phyloP scores from a whole-genome alignment of 805 yeast genomes.

The Yarrowia porcina region DNA sequence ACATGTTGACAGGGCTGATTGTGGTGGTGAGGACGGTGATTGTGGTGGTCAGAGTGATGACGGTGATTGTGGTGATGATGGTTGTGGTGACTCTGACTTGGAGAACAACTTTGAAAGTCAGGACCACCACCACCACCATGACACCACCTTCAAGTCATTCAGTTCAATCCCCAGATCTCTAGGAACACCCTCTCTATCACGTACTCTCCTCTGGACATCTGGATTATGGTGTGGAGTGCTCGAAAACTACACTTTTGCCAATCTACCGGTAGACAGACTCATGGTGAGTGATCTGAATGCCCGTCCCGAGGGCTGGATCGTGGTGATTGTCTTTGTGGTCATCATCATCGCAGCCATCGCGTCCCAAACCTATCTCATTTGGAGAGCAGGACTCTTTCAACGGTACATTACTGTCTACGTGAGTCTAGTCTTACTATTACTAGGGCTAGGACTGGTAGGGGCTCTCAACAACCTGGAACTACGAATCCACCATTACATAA shows the following conservation, averaged over 20 bases:
- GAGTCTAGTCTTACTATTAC: neutral
- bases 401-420: slow-evolving; percentile 41
- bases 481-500: slow-evolving; percentile 73
- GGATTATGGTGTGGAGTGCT: slow-evolving; percentile 79
- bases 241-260: slow-evolving; percentile 83
- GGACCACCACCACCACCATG: too few relatives aligned
- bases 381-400: slow-evolving; percentile 61
- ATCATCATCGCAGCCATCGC: slow-evolving; percentile 54
- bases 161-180: neutral
- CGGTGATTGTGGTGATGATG: too few relatives aligned
- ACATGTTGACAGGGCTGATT: neutral
- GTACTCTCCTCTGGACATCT: slow-evolving; percentile 66
- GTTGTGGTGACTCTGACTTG: too few relatives aligned
- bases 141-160: neutral
- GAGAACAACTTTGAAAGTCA: too few relatives aligned
- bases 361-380: slow-evolving; percentile 72
- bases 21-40: neutral
- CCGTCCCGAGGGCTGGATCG: slow-evolving; percentile 69
- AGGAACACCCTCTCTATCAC: slow-evolving; percentile 30
- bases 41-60: neutral
- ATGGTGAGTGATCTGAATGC: slow-evolving; percentile 65
- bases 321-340: slow-evolving; percentile 43
- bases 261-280: slow-evolving; percentile 82
- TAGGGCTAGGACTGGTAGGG: slow-evolving; percentile 6
- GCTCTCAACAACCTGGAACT: slow-evolving; percentile 56